Evolutionary conservation across 1,284 basidiomycete genomes (phyloP), one percentile per base, ranked within the genome.

Genomic region (Gomphus bonarii): DNA sequence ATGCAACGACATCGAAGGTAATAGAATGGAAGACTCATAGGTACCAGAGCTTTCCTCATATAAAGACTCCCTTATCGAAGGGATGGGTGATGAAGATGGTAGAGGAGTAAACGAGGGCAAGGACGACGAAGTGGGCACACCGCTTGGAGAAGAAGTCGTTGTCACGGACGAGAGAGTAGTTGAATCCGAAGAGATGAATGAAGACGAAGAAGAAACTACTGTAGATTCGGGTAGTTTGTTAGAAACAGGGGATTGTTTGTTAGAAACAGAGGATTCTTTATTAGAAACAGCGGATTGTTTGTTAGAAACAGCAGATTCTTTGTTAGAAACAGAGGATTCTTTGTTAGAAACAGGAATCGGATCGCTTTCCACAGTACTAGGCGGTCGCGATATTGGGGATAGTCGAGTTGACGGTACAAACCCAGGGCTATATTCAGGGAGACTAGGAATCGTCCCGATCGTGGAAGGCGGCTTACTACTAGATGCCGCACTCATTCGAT

Each of bases 1-100:
- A 50, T 75, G 73, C 3, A 82, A 68, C 14, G 84, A 83, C 22
- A 84, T 84, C 0, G 85, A 86, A 0, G 85, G 82, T 10, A 72
- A 72, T 22, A 89, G 70, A 16, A 84, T 68, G 0, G 83, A 83
- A 0, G 85, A 85, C 36, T 88, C 85, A 61, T 84, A 89, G 0
- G 85, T 84, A 9, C 72, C 63, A 22, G 62, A 58, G n/a, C 60
- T 65, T 47, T 63, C 64, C 12, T 82, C 80, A 3, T 74, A 69
- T 9, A 75, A 63, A 16, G 75, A 76, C 46, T 70, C 70, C 12
- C 69, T 71, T 50, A 78, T 60, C 10, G 72, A 71, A n/a, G 68
- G 66, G 22, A 72, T 68, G 0, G 73, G 74, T 5, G 58, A 48
- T 7, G 55, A 43, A 22, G 49, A 11, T 20, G 46, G 33, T 14